Evolutionary conservation across 1,284 basidiomycete genomes (phyloP).

Genomic region (Polyporus tsugae): DNA sequence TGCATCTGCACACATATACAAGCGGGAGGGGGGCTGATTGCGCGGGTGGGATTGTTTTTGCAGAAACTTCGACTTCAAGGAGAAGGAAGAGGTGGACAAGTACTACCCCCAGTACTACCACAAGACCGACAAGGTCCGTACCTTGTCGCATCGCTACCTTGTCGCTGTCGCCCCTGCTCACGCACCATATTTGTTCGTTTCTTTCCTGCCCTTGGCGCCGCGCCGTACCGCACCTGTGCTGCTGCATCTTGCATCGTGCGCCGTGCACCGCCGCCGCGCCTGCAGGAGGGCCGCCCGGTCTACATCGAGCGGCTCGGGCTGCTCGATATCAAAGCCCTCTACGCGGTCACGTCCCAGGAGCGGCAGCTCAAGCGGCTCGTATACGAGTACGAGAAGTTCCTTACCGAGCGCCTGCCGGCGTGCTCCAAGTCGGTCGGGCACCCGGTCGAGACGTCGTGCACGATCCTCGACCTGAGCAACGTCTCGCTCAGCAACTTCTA

Average conservation of each 20-base stretch:
- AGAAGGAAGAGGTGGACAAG: slow-evolving; percentile 86
- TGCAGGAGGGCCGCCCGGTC: slow-evolving; percentile 91
- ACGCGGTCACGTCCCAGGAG: slow-evolving; percentile 85
- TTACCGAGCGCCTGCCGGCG: slow-evolving; percentile 83
- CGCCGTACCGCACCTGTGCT: neutral
- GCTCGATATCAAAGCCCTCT: slow-evolving; percentile 88
- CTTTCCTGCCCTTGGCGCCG: neutral
- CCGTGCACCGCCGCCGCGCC: neutral
- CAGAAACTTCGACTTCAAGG: slow-evolving; percentile 90
- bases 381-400: slow-evolving; percentile 93
- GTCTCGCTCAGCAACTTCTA: slow-evolving; percentile 89
- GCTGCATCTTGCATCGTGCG: neutral
- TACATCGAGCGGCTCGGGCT: slow-evolving; percentile 96
- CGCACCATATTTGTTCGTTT: neutral
- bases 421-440: slow-evolving; percentile 80
- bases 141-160: neutral
- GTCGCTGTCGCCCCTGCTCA: neutral
- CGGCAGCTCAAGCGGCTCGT: slow-evolving; percentile 92
- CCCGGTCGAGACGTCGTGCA: slow-evolving; percentile 97
- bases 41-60: slow-evolving; percentile 3
- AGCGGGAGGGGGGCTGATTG: neutral
- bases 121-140: slow-evolving; percentile 87
- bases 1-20: slow-evolving; percentile 15
- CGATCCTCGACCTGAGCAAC: slow-evolving; percentile 92
- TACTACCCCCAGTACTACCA: slow-evolving; percentile 98